These are phyloP conservation scores for Apium graveolens DNA, from an alignment of 129 eudicot genomes.

Conservation along the genomic window DNA sequence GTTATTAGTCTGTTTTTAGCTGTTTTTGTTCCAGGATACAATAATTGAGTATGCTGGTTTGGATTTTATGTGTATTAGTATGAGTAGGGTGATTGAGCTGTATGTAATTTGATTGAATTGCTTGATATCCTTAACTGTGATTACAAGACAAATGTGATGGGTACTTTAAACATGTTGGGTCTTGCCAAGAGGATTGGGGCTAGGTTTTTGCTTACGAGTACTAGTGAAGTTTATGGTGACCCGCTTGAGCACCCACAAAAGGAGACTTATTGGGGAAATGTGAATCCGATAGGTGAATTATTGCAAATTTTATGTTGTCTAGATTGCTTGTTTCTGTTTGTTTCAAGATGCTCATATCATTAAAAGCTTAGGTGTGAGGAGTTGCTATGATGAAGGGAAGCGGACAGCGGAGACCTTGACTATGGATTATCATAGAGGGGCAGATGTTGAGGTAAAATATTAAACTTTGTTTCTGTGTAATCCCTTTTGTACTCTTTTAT, in stretches of 20 bases:
- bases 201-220: constrained; percentile 66
- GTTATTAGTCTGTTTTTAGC: constrained; percentile 1
- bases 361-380: constrained; percentile 50
- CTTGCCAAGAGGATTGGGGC: constrained; percentile 83
- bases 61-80: neutral
- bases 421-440: constrained; percentile 74
- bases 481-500: neutral
- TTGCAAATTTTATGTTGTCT: neutral
- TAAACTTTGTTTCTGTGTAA: neutral
- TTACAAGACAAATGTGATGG: constrained; percentile 91
- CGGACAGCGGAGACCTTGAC: constrained; percentile 68
- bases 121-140: constrained; percentile 45
- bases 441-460: constrained; percentile 52
- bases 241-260: constrained; percentile 91
- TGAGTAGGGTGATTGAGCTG: neutral
- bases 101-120: constrained; percentile 10
- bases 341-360: neutral
- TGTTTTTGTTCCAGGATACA: no score
- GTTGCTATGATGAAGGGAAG: constrained; percentile 88
- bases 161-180: constrained; percentile 80
- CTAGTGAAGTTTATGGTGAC: constrained; percentile 91
- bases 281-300: constrained; percentile 67
- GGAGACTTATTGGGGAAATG: constrained; percentile 92
- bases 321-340: neutral
- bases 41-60: neutral